Evolutionary conservation across 2,329 filamentous ascomycete species (phyloP), one percentile per base, ranked within the genome.

Genomic region (Lecanosticta acicola): DNA sequence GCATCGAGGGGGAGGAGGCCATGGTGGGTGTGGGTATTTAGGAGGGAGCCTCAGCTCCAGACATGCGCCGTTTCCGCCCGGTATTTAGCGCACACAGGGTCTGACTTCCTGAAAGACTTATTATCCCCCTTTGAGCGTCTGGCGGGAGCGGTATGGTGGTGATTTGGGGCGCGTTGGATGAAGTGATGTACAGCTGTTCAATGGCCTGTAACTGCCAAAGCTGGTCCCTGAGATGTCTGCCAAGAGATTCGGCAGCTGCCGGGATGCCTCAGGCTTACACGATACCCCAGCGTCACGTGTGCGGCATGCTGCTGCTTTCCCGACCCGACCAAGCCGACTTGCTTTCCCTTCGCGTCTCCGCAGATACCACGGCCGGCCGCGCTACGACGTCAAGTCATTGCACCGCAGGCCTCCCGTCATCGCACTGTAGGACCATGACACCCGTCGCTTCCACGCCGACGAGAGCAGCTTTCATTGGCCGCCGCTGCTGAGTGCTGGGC

Each of bases 1-100:
- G 70, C 72, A 76, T 76, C 55, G 66, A 70, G 53, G 71, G 70
- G 57, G 71, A 68, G 44, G 62, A 58, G 46, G 56, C 55, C 69
- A 73, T 74, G 62, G 60, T 67, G 65, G 66, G 61, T 46, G 50
- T 67, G 65, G 66, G 61, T 46, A 50, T 34, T 45, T 45, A 42
- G 45, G 38, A 47, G 48, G 53, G 56, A 59, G 59, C 59, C 58
- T 56, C 47, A 53, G 59, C 58, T 58, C 58, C 58, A 46, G 48
- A 45, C 52, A 56, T 48, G 38, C 49, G 54, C 41, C 41, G 39
- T 39, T 14, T 16, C 20, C 43, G 32, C 47, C 44, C 42, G 34
- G 38, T 32, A 29, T 11, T 11, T 29, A 5, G 24, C 24, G 24
- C 24, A 11, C 24, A 29, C 7, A 29, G 24, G 24, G 24, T 29